Evolutionary conservation across 306 rosid genomes (phyloP).

Genomic region (Inga laurina): DNA sequence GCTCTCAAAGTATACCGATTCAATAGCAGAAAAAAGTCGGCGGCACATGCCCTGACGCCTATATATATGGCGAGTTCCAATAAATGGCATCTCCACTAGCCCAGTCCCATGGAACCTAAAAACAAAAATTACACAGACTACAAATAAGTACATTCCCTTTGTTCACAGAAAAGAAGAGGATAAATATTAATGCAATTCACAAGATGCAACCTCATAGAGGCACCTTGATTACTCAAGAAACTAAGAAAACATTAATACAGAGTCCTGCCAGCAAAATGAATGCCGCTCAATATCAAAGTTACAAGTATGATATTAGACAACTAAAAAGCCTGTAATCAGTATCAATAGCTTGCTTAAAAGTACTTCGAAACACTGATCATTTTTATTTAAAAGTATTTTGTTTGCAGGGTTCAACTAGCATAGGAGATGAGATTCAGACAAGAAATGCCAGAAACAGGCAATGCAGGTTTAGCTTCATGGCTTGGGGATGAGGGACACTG

Average conservation of each 20-base stretch:
- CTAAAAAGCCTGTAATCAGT: not conserved
- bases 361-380: not conserved
- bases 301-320: not conserved
- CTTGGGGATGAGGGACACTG: not conserved
- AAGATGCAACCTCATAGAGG: not conserved
- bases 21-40: slow-evolving; percentile 86
- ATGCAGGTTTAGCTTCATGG: not conserved
- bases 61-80: slow-evolving; percentile 92
- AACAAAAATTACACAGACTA: slow-evolving; percentile 24
- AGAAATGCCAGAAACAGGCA: not conserved
- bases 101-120: slow-evolving; percentile 94
- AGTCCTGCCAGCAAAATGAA: not conserved
- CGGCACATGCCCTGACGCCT: slow-evolving; percentile 99
- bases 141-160: slow-evolving; percentile 18
- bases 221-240: not conserved
- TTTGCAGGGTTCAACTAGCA: not conserved
- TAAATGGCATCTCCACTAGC: slow-evolving; percentile 97
- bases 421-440: not conserved
- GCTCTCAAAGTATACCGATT: slow-evolving; percentile 59
- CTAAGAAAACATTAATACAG: not conserved
- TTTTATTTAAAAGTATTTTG: not conserved
- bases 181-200: not conserved
- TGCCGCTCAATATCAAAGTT: not conserved
- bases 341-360: not conserved
- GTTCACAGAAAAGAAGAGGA: not conserved